These are phyloP conservation scores for Dendrobium huoshanense DNA, from an alignment of 106 monocot genomes.

Conservation along the genomic window DNA sequence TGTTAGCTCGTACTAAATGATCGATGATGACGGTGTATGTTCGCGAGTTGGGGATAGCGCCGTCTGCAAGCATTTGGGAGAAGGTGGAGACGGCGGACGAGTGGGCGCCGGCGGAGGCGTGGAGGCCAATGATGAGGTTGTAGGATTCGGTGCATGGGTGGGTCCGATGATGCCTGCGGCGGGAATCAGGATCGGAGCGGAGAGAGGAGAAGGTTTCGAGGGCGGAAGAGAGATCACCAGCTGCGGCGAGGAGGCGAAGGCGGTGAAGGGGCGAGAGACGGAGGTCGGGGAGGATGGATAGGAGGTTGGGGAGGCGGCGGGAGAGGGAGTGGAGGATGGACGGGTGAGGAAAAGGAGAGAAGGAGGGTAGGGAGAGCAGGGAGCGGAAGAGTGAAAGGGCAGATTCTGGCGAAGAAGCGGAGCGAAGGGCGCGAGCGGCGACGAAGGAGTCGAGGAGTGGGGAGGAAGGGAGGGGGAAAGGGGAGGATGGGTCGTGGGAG, in stretches of 20 bases:
- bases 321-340: constrained; percentile 46
- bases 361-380: constrained; percentile 18
- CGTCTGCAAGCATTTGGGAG: constrained; percentile 42
- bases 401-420: constrained; percentile 40
- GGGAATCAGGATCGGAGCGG: constrained; percentile 22
- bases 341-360: constrained; percentile 21
- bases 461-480: constrained; percentile 11
- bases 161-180: neutral
- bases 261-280: constrained; percentile 45
- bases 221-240: constrained; percentile 45
- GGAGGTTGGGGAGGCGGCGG: constrained; percentile 37
- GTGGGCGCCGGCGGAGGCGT: constrained; percentile 26
- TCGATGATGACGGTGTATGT: constrained; percentile 75
- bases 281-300: constrained; percentile 23
- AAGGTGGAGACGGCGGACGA: constrained; percentile 43
- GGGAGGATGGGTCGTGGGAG: constrained; percentile 23
- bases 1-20: constrained; percentile 41
- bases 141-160: constrained; percentile 66
- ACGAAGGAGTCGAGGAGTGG: constrained; percentile 29
- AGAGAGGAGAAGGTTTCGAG: constrained; percentile 31
- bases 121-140: constrained; percentile 68
- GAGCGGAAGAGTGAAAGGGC: constrained; percentile 48
- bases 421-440: constrained; percentile 46
- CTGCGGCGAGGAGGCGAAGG: constrained; percentile 52
- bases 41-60: constrained; percentile 69